Percentiles rank a stretch among this genome's conserved stretches.
Conservation (phyloP, 164 flowering plant genomes). For the Vitis riparia region DNA sequence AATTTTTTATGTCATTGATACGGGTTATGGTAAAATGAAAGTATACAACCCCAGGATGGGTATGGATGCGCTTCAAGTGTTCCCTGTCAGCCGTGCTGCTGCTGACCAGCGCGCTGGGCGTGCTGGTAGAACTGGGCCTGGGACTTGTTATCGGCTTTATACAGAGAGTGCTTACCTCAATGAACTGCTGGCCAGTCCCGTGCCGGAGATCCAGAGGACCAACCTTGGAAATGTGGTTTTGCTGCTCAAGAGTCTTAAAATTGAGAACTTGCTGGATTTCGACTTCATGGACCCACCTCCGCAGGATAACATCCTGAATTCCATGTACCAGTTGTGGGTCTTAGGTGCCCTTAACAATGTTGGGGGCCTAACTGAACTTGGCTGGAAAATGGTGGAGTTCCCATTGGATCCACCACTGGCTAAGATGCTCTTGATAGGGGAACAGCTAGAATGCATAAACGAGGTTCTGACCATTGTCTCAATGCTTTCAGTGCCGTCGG, state of each 20-base stretch:
- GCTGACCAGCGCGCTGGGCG: conserved; percentile 95
- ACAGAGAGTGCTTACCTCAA: conserved; percentile 81
- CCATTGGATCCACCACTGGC: conserved; percentile 96
- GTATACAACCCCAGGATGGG: conserved; percentile 94
- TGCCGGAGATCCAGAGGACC: conserved; percentile 92
- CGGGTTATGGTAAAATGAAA: conserved; percentile 93
- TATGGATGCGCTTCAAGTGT: conserved; percentile 94
- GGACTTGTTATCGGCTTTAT: conserved; percentile 81
- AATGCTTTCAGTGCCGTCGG: conserved; percentile 96
- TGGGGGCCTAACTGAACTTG: conserved; percentile 74
- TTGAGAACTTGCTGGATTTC: conserved; percentile 81
- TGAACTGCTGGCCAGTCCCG: conserved; percentile 86
- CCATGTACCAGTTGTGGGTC: conserved; percentile 95
- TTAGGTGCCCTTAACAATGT: conserved; percentile 85
- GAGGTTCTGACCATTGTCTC: conserved; percentile 91
- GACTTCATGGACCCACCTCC: conserved; percentile 99
- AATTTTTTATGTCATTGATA: conserved; percentile 84
- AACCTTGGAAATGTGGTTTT: conserved; percentile 91
- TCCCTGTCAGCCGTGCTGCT: conserved; percentile 89
- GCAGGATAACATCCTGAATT: conserved; percentile 84
- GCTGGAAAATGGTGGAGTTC: conserved; percentile 97
- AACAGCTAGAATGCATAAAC: conserved; percentile 61
- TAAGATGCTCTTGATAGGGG: conserved; percentile 89
- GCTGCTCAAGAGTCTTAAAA: conserved; percentile 76
- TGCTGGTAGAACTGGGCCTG: conserved; percentile 97